Conservation (phyloP, 176 grass and related monocot genomes). For the Themeda triandra region DNA sequence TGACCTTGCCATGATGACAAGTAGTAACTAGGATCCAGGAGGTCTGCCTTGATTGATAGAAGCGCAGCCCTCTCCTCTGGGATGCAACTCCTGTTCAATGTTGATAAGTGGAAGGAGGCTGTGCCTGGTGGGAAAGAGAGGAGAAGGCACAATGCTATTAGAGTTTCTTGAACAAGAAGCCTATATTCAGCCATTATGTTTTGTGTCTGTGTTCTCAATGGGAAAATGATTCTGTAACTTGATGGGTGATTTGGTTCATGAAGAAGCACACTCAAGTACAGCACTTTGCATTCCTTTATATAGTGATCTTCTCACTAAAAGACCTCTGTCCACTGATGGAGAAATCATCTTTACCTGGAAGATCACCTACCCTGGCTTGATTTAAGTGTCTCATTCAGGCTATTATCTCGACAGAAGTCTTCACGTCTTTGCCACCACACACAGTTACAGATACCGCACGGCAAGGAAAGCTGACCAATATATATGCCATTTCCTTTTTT, state of each 20-base stretch:
- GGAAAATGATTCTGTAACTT: not conserved
- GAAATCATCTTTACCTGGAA: not conserved
- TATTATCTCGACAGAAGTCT: not conserved
- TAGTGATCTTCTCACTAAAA: not conserved
- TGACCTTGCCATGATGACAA: conserved; percentile 40
- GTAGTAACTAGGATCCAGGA: not conserved
- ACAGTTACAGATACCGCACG: not conserved
- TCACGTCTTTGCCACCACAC: not conserved
- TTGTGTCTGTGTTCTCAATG: not conserved
- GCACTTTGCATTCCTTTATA: conserved; percentile 19
- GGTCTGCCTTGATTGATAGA: conserved; percentile 28
- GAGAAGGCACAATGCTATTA: not conserved
- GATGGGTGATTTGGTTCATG: not conserved
- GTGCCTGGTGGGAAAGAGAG: not conserved
- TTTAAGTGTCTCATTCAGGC: not conserved
- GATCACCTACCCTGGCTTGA: no score
- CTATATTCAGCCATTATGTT: not conserved
- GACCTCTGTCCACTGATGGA: not conserved
- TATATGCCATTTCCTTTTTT: no score
- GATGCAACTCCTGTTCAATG: conserved; percentile 7
- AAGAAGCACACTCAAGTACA: not conserved
- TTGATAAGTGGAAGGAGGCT: not conserved
- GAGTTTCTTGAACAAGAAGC: not conserved
- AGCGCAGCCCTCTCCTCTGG: conserved; percentile 7
- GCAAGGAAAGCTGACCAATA: not conserved